phyloP scores from a whole-genome alignment of 176 grass and related monocot genomes.

The Poa annua region DNA sequence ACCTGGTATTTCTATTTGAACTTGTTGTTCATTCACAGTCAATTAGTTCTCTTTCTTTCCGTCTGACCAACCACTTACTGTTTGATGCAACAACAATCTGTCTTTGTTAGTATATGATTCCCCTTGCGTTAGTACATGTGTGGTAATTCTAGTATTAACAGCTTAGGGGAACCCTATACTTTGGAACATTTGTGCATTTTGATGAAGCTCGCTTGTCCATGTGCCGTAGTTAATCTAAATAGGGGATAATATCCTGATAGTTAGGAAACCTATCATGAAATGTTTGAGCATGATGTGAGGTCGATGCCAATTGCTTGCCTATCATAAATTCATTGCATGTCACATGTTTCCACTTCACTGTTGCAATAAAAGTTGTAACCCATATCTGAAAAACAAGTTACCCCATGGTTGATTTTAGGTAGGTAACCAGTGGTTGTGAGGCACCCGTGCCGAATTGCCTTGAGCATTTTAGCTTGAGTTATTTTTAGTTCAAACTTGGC shows the following conservation, averaged over 20 bases:
- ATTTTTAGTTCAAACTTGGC: constrained; percentile 11
- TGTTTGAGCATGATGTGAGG: neutral
- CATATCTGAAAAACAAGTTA: neutral
- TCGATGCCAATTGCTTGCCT: neutral
- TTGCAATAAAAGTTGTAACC: too few relatives aligned
- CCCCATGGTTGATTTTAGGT: constrained; percentile 15
- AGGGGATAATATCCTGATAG: neutral
- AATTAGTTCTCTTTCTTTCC: neutral
- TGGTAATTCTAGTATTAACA: constrained; percentile 1
- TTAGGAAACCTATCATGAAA: neutral
- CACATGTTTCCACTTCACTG: neutral
- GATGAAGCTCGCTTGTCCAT: constrained; percentile 4
- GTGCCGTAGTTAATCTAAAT: neutral
- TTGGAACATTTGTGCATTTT: neutral
- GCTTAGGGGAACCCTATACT: neutral
- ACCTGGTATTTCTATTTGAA: constrained; percentile 63
- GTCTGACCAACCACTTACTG: neutral
- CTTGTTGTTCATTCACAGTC: constrained; percentile 9
- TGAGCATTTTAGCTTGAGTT: neutral
- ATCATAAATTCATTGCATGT: neutral
- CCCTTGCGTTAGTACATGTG: constrained; percentile 15
- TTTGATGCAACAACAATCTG: constrained; percentile 1
- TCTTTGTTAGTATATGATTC: constrained; percentile 6
- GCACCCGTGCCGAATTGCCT: neutral
- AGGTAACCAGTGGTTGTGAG: neutral